phyloP scores from a whole-genome alignment of 1,284 basidiomycete genomes.

The Spongiforma sp. region DNA sequence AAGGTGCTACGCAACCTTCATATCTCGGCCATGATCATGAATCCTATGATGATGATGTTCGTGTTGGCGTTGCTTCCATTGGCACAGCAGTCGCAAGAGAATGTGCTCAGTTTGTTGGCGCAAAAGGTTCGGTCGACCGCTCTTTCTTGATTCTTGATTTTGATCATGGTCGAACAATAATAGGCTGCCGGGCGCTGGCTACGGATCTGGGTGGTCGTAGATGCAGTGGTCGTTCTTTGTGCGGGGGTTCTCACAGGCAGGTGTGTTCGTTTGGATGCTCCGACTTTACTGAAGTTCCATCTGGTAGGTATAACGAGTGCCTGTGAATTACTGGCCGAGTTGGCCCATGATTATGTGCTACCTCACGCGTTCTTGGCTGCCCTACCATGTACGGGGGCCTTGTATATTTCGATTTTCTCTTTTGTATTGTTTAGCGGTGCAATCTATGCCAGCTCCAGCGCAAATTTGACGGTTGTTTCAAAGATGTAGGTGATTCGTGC shows the following conservation, averaged over 20 bases:
- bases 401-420: slow-evolving; percentile 55
- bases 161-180: slow-evolving; percentile 1
- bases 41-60: slow-evolving; percentile 58
- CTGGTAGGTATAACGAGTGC: slow-evolving; percentile 58
- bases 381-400: slow-evolving; percentile 57
- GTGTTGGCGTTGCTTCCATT: slow-evolving; percentile 63
- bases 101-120: slow-evolving; percentile 65
- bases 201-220: slow-evolving; percentile 61
- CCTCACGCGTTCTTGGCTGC: slow-evolving; percentile 55
- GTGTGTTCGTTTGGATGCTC: neutral
- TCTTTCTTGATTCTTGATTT: neutral
- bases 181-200: slow-evolving; percentile 64
- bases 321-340: slow-evolving; percentile 61
- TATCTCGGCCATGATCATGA: slow-evolving; percentile 58
- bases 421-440: slow-evolving; percentile 57
- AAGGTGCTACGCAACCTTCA: slow-evolving; percentile 70
- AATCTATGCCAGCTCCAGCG: slow-evolving; percentile 64
- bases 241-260: slow-evolving; percentile 72
- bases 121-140: slow-evolving; percentile 52
- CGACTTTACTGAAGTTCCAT: slow-evolving; percentile 7
- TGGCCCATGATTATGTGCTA: slow-evolving; percentile 63
- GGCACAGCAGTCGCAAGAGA: slow-evolving; percentile 52
- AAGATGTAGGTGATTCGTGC: slow-evolving; percentile 49
- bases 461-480: slow-evolving; percentile 57
- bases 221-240: slow-evolving; percentile 69